Percentiles rank a stretch among this genome's conserved stretches.
These are phyloP conservation scores for Hygrophoropsis aurantiaca DNA, from an alignment of 768 basidiomycete genomes.

Conservation along the genomic window DNA sequence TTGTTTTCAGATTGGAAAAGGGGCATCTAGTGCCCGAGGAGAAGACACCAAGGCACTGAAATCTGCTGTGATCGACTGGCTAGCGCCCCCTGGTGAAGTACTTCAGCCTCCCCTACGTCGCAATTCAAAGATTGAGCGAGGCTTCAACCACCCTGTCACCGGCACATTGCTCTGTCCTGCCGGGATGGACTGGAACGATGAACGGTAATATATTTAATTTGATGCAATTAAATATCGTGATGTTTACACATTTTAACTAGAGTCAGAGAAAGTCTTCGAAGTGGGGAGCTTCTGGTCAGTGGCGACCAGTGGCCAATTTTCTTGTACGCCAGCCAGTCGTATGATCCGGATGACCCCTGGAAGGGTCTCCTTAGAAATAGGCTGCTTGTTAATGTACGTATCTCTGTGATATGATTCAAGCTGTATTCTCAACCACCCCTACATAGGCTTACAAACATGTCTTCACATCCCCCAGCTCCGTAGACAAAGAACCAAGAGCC, in stretches of 20 bases:
- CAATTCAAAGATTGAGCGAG: slow-evolving; percentile 13
- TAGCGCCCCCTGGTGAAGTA: slow-evolving; percentile 14
- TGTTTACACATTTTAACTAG: background rate
- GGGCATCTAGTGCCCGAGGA: slow-evolving; percentile 14
- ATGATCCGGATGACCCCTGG: slow-evolving; percentile 13
- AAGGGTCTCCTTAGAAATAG: slow-evolving; percentile 12
- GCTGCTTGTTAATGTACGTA: background rate
- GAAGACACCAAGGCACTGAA: slow-evolving; percentile 17
- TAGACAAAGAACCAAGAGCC: slow-evolving; percentile 21
- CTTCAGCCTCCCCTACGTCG: slow-evolving; percentile 3
- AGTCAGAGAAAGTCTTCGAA: slow-evolving; percentile 7
- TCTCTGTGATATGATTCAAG: background rate
- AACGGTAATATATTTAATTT: slow-evolving; percentile 7
- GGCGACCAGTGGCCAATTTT: slow-evolving; percentile 18
- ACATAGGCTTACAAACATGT: slow-evolving; percentile 23
- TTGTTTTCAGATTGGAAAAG: slow-evolving; percentile 21
- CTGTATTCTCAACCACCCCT: background rate
- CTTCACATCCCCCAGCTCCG: slow-evolving; percentile 28
- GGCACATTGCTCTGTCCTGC: slow-evolving; percentile 20
- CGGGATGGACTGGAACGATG: slow-evolving; percentile 17
- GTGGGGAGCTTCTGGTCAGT: background rate
- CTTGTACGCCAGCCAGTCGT: slow-evolving; percentile 13
- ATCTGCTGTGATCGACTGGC: slow-evolving; percentile 23
- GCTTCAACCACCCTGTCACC: slow-evolving; percentile 17
- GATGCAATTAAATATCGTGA: no score